A percentile compares a stretch with the other conserved stretches of the same genome.
Evolutionary conservation across 2,329 filamentous ascomycete genomes (phyloP).

Genomic region (Alternaria ventricosa): DNA sequence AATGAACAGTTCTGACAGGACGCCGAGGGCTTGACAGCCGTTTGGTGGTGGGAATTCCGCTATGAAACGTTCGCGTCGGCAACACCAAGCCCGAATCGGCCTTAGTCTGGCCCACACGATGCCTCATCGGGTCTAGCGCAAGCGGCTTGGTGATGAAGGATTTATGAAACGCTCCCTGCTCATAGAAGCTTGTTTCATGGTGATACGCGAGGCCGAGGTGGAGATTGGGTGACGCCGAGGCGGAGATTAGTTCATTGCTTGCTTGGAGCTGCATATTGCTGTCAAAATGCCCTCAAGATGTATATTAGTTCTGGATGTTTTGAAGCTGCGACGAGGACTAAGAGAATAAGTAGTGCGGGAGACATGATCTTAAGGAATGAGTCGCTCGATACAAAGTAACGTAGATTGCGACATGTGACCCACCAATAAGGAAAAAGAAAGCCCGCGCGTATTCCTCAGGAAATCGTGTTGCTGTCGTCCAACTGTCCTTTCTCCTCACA

Average conservation of each 20-base stretch:
- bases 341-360: background rate
- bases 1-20: conserved; percentile 15
- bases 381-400: background rate
- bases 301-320: background rate
- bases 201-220: conserved; percentile 7
- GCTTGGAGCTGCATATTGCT: background rate
- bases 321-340: background rate
- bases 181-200: conserved; percentile 24
- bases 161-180: conserved; percentile 19
- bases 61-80: conserved; percentile 25
- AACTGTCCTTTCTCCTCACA: too few relatives aligned
- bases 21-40: conserved; percentile 10
- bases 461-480: background rate
- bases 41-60: conserved; percentile 18
- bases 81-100: conserved; percentile 11
- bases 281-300: background rate
- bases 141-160: conserved; percentile 20
- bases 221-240: conserved; percentile 14
- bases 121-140: conserved; percentile 7
- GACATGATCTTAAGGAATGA: background rate
- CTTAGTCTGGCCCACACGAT: background rate
- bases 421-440: background rate
- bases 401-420: background rate
- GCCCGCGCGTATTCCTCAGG: background rate
- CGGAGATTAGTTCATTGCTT: conserved; percentile 1